These are phyloP conservation scores for Spathaspora passalidarum DNA, from an alignment of 805 yeast species.

Conservation along the genomic window DNA sequence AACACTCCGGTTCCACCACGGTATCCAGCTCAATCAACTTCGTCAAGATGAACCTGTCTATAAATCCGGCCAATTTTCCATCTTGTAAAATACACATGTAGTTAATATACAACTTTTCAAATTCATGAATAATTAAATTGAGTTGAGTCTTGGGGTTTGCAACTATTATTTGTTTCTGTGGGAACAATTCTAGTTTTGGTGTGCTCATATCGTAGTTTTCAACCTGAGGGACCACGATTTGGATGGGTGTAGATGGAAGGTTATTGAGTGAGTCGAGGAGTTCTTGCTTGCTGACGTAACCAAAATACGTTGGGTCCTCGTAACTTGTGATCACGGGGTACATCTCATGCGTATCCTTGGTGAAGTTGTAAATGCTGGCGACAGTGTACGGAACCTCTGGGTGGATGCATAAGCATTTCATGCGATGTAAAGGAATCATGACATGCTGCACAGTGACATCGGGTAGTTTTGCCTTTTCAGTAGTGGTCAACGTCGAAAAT, in stretches of 20 bases:
- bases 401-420: slow-evolving; percentile 27
- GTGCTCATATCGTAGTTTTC: neutral
- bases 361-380: slow-evolving; percentile 16
- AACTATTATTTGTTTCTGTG: slow-evolving; percentile 22
- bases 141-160: slow-evolving; percentile 30
- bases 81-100: slow-evolving; percentile 24
- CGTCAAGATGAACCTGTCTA: slow-evolving; percentile 36
- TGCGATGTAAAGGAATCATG: slow-evolving; percentile 28
- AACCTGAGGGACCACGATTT: slow-evolving; percentile 11
- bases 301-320: slow-evolving; percentile 25
- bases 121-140: slow-evolving; percentile 31
- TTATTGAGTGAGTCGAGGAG: slow-evolving; percentile 13
- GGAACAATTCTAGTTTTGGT: slow-evolving; percentile 12
- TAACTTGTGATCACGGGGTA: slow-evolving; percentile 33
- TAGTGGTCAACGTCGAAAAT: slow-evolving; percentile 26
- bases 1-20: neutral
- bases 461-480: slow-evolving; percentile 29
- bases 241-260: slow-evolving; percentile 15
- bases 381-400: slow-evolving; percentile 16
- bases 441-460: slow-evolving; percentile 23
- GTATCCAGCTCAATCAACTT: slow-evolving; percentile 26
- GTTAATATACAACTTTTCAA: slow-evolving; percentile 38
- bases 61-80: slow-evolving; percentile 29
- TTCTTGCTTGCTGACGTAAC: slow-evolving; percentile 32
- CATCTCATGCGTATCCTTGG: slow-evolving; percentile 40